Evolutionary conservation across 768 basidiomycete genomes (phyloP).

Genomic region (Ramaria sp.): DNA sequence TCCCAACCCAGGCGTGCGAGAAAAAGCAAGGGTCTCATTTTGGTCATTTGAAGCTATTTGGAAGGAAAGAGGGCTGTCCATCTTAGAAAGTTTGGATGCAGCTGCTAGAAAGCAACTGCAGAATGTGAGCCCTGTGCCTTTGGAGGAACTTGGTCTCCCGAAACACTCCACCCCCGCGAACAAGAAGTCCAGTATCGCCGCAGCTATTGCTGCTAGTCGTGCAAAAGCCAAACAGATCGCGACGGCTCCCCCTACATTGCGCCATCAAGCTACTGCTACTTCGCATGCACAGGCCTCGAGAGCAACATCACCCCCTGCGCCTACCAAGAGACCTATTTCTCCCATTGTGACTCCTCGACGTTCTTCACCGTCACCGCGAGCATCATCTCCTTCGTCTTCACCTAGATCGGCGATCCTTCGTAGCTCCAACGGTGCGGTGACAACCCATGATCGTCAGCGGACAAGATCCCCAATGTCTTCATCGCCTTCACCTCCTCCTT

Average conservation of each 20-base stretch:
- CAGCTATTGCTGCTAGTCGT: conserved; percentile 82
- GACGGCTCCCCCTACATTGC: conserved; percentile 65
- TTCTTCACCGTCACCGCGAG: conserved; percentile 21
- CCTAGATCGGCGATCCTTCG: conserved; percentile 20
- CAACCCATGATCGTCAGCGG: background rate
- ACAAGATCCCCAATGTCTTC: conserved; percentile 4
- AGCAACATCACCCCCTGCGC: conserved; percentile 28
- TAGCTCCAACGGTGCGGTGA: background rate
- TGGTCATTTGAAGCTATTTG: conserved; percentile 76
- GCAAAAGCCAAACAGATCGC: conserved; percentile 82
- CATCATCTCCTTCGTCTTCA: conserved; percentile 36
- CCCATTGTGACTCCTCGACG: conserved; percentile 32
- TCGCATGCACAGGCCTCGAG: conserved; percentile 40
- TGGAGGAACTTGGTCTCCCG: conserved; percentile 27
- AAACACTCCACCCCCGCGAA: conserved; percentile 41
- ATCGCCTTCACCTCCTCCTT: conserved; percentile 10
- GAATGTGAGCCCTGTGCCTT: conserved; percentile 64
- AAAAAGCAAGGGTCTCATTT: conserved; percentile 58
- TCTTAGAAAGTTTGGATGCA: conserved; percentile 60
- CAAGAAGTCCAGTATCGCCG: conserved; percentile 78
- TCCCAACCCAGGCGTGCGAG: conserved; percentile 69
- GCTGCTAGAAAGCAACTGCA: conserved; percentile 74
- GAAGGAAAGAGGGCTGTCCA: conserved; percentile 51
- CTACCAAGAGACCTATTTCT: conserved; percentile 24
- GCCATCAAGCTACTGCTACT: conserved; percentile 67